phyloP scores from a whole-genome alignment of 2,329 filamentous ascomycete genomes.

The Phyllosticta citriasiana region DNA sequence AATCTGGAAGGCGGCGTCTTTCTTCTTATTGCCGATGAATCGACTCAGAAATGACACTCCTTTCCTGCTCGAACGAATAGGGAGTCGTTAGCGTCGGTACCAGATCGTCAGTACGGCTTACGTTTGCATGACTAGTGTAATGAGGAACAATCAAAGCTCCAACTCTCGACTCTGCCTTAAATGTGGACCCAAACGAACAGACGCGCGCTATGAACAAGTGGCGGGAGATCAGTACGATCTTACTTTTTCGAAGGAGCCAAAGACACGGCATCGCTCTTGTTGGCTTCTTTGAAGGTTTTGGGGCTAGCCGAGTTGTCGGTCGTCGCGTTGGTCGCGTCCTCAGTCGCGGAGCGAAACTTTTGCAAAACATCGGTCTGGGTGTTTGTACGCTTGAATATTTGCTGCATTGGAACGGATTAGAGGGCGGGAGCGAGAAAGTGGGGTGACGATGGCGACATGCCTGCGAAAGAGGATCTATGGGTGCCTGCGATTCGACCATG shows the following conservation, averaged over 20 bases:
- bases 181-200: neutral
- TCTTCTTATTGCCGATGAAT: constrained; percentile 69
- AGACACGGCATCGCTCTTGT: constrained; percentile 2
- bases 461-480: constrained; percentile 59
- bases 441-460: constrained; percentile 35
- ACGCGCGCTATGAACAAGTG: neutral
- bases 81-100: constrained; percentile 2
- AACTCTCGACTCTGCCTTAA: neutral
- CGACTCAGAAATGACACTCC: constrained; percentile 84
- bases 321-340: constrained; percentile 23
- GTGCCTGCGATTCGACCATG: constrained; percentile 23
- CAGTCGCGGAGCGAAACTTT: constrained; percentile 43
- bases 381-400: constrained; percentile 56
- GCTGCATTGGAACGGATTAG: constrained; percentile 23
- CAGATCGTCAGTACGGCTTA: constrained; percentile 6
- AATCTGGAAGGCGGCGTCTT: constrained; percentile 37
- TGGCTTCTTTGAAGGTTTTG: constrained; percentile 14
- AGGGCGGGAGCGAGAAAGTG: neutral
- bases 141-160: neutral
- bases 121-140: constrained; percentile 9
- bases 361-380: constrained; percentile 50
- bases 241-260: constrained; percentile 19
- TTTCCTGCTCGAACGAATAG: constrained; percentile 48
- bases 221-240: constrained; percentile 12
- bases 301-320: constrained; percentile 42